Percentiles rank a stretch among this genome's conserved stretches.
These are phyloP conservation scores for Fraxinus paxiana DNA, from an alignment of 305 asterid species.

Conservation along the genomic window DNA sequence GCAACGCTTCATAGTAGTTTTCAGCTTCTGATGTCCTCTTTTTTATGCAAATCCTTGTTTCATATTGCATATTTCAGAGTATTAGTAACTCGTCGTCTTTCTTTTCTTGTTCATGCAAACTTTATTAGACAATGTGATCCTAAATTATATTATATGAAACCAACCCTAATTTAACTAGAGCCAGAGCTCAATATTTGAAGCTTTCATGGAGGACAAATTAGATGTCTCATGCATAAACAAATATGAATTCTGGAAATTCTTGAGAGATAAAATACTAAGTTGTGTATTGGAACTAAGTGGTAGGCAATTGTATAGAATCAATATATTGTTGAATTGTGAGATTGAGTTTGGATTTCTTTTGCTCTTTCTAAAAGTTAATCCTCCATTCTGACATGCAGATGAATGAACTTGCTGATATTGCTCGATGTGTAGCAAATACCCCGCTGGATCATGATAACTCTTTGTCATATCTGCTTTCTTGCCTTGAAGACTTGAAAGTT, in stretches of 20 bases:
- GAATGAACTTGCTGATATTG: conserved; percentile 96
- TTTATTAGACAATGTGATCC: background rate
- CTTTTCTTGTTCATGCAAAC: background rate
- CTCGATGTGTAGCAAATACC: conserved; percentile 89
- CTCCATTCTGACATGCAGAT: conserved; percentile 51
- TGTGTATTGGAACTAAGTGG: background rate
- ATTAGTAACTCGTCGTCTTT: background rate
- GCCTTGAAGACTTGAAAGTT: conserved; percentile 94
- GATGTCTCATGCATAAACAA: conserved; percentile 1
- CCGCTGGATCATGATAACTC: conserved; percentile 91
- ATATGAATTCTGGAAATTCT: background rate
- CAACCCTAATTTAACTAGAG: conserved; percentile 10
- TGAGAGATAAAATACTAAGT: background rate
- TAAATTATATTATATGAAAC: conserved; percentile 10
- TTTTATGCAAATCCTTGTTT: background rate
- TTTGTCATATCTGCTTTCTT: conserved; percentile 73
- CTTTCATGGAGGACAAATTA: conserved; percentile 11
- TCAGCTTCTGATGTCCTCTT: background rate
- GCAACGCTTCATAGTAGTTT: background rate
- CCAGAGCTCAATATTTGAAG: background rate
- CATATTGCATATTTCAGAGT: background rate
- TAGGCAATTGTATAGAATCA: conserved; percentile 6
- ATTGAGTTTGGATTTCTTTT: conserved; percentile 1
- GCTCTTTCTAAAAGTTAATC: conserved; percentile 1
- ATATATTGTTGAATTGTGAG: conserved; percentile 4